These are phyloP conservation scores for Carpinus viminea DNA, from an alignment of 306 rosid genomes.

Conservation along the genomic window DNA sequence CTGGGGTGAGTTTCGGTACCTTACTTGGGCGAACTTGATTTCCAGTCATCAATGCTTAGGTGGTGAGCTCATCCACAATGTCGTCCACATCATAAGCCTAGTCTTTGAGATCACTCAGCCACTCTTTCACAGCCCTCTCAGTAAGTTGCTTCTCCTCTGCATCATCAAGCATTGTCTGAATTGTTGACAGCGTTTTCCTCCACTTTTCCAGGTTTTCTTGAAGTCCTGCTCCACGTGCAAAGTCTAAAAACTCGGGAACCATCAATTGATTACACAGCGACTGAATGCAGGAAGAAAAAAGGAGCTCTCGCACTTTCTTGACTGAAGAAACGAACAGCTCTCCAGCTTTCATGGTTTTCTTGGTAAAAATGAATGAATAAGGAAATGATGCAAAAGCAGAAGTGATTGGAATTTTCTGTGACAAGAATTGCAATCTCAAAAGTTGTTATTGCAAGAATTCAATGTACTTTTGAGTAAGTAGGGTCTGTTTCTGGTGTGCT, in stretches of 20 bases:
- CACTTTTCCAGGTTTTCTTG: background rate
- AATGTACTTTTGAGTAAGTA: no score
- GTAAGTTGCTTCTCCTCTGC: constrained; percentile 3
- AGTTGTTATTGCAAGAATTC: no score
- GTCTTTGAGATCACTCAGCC: constrained; percentile 22
- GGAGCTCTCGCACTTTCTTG: no score
- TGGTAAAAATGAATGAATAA: no score
- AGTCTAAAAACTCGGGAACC: background rate
- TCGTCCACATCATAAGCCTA: constrained; percentile 26
- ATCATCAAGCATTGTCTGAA: background rate
- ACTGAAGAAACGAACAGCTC: no score
- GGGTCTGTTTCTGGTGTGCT: no score
- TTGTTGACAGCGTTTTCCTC: background rate
- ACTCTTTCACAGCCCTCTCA: background rate
- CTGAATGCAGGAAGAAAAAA: no score
- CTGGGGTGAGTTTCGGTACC: background rate
- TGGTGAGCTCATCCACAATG: constrained; percentile 20
- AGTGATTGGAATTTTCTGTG: no score
- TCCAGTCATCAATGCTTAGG: background rate
- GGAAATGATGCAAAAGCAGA: no score
- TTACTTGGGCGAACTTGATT: background rate
- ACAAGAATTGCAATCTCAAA: no score
- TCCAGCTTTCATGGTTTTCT: no score
- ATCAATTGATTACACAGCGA: background rate
- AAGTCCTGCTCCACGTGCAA: background rate